Evolutionary conservation across 257 asterid species (phyloP).

Genomic region (Jasminum sambac): DNA sequence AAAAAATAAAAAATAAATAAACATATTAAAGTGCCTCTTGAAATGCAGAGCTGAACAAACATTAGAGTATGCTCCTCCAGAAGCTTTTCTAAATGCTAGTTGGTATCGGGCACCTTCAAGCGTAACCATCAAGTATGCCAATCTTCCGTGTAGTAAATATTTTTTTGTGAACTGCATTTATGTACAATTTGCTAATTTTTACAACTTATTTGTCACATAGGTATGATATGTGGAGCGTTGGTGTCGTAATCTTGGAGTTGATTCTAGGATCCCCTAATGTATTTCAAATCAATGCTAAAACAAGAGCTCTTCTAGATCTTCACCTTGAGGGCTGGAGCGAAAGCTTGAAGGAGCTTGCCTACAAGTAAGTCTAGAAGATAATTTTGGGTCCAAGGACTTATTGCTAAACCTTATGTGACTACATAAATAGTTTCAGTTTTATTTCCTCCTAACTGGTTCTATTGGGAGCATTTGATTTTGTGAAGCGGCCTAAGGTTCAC

Average conservation of each 20-base stretch:
- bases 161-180: neutral
- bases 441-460: neutral
- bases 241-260: conserved; percentile 87
- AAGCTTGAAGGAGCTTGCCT: conserved; percentile 86
- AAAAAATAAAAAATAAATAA: no score
- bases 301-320: conserved; percentile 86
- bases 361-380: conserved; percentile 59
- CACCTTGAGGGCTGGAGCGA: conserved; percentile 94
- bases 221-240: conserved; percentile 99
- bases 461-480: neutral
- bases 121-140: conserved; percentile 64
- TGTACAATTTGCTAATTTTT: conserved; percentile 21
- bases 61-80: conserved; percentile 90
- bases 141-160: conserved; percentile 13
- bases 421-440: neutral
- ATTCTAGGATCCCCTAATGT: conserved; percentile 93
- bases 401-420: neutral
- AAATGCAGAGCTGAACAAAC: conserved; percentile 83
- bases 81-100: conserved; percentile 81
- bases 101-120: conserved; percentile 78
- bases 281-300: conserved; percentile 76
- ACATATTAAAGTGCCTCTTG: conserved; percentile 15
- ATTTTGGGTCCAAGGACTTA: conserved; percentile 4
- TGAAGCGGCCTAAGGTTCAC: no score
- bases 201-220: conserved; percentile 40